Evolutionary conservation across 768 basidiomycete species (phyloP), one percentile per base, ranked within the genome.

Genomic region (Leccinum broughii): DNA sequence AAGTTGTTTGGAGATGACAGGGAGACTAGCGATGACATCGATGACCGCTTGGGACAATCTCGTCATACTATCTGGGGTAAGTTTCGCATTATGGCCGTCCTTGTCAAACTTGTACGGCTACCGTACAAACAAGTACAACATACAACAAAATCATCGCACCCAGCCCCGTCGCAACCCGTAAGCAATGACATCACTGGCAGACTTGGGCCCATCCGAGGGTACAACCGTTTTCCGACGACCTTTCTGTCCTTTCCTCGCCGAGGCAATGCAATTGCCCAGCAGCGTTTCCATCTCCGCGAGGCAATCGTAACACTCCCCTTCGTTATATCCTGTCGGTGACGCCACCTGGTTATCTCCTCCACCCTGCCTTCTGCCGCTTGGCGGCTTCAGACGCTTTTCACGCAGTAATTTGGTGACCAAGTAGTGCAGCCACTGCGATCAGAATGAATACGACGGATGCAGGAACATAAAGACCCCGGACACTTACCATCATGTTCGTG

Each of bases 401-500:
- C 83, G 76, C 3, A 95, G 76, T 26, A 95, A 80, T 74, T 94
- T 93, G 55, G 75, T 72, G n/a, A 77, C 72, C 56, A 97, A 78
- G 73, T 95, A 95, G 67, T 95, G 92, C 20, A 96, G 76, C 95
- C 95, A 97, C 95, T 95, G 66, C n/a, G 44, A 30, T 34, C 49
- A 54, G 55, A n/a, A 26, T 24, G n/a, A 58, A 58, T 69, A 56
- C 64, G 58, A 54, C 30, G 28, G 22, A 58, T 50, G n/a, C 22
- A n/a, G 15, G 53, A 35, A 51, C 8, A 37, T 20, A 4, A 51
- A 26, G 5, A 39, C 5, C 48, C 22, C 22, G 57, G 46, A 14
- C 26, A 67, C 85, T 69, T 68, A 95, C 96, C 85, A 98, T 86
- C 39, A 97, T 86, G 70, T 98, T 98, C 10, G 93, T 95, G 17